Percentiles rank a stretch among this genome's conserved stretches.
Evolutionary conservation across 345 rosid species (phyloP).

Genomic region (Camelina neglecta): DNA sequence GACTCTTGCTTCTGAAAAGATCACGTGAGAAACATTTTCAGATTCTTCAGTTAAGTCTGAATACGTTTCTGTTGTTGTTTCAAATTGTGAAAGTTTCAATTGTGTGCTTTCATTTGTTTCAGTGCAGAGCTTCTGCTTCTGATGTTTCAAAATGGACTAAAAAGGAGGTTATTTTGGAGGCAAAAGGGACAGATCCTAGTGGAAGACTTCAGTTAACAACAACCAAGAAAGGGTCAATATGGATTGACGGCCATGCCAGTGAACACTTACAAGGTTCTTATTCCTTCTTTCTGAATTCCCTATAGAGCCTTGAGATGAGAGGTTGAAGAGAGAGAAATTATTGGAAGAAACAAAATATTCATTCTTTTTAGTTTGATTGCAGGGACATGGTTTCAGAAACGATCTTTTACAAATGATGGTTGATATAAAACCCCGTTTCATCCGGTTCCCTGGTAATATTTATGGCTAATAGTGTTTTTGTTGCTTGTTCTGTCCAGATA

Average conservation of each 20-base stretch:
- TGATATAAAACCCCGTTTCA: conserved; percentile 75
- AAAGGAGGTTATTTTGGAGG: conserved; percentile 70
- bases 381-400: conserved; percentile 95
- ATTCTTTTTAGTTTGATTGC: conserved; percentile 23
- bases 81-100: too few relatives aligned
- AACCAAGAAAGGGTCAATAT: conserved; percentile 67
- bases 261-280: conserved; percentile 82
- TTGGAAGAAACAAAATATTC: not conserved
- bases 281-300: not conserved
- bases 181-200: conserved; percentile 66
- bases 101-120: conserved; percentile 23
- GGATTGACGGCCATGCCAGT: conserved; percentile 94
- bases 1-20: conserved; percentile 67
- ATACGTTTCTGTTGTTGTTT: conserved; percentile 14
- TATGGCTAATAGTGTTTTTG: not conserved
- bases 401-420: conserved; percentile 79
- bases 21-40: conserved; percentile 53
- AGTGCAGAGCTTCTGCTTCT: conserved; percentile 72
- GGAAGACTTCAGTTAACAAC: conserved; percentile 85
- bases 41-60: conserved; percentile 14
- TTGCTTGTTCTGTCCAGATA: conserved; percentile 1
- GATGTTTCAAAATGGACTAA: conserved; percentile 82
- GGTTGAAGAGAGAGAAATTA: not conserved
- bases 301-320: not conserved
- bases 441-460: conserved; percentile 86